A percentile compares a stretch with the other conserved stretches of the same genome.
Conservation (phyloP, 2,329 filamentous ascomycete genomes). For the Lecanosticta acicola region DNA sequence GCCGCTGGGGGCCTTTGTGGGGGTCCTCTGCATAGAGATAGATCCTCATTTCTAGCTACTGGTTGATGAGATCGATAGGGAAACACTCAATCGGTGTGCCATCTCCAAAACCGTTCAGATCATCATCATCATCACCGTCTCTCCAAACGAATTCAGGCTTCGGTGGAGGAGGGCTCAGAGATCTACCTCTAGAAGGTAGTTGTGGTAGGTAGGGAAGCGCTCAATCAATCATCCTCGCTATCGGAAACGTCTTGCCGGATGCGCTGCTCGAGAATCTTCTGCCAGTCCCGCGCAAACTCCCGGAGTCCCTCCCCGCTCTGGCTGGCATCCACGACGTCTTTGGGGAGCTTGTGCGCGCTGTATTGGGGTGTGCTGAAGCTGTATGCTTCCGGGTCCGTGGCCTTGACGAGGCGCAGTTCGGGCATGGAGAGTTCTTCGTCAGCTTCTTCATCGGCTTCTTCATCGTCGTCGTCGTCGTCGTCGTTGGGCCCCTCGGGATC, state of each 20-base stretch:
- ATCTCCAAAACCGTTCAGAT: too few species aligned
- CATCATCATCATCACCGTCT: too few species aligned
- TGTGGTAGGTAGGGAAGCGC: too few species aligned
- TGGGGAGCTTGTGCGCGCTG: conserved; percentile 90
- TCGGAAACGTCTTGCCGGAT: conserved; percentile 34
- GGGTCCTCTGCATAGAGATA: too few species aligned
- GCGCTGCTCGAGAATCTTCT: conserved; percentile 41
- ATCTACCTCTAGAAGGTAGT: too few species aligned
- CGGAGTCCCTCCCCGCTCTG: conserved; percentile 61
- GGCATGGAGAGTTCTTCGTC: conserved; percentile 57
- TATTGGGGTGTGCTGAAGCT: conserved; percentile 81
- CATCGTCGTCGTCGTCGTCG: conserved; percentile 11
- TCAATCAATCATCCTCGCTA: conserved; percentile 28
- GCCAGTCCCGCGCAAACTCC: conserved; percentile 54
- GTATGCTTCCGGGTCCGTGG: conserved; percentile 82
- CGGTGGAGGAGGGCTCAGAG: too few species aligned
- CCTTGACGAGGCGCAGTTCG: conserved; percentile 75
- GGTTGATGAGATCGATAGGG: too few species aligned
- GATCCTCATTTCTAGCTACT: too few species aligned
- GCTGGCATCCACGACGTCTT: conserved; percentile 74
- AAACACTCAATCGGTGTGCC: too few species aligned
- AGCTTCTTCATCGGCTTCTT: conserved; percentile 45
- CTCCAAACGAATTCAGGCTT: too few species aligned
- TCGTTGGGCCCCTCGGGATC: conserved; percentile 1
- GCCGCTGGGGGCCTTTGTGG: neutral